Evolutionary conservation across 805 yeast species (phyloP).

Genomic region (Yamadazyma takamatsuzukensis): DNA sequence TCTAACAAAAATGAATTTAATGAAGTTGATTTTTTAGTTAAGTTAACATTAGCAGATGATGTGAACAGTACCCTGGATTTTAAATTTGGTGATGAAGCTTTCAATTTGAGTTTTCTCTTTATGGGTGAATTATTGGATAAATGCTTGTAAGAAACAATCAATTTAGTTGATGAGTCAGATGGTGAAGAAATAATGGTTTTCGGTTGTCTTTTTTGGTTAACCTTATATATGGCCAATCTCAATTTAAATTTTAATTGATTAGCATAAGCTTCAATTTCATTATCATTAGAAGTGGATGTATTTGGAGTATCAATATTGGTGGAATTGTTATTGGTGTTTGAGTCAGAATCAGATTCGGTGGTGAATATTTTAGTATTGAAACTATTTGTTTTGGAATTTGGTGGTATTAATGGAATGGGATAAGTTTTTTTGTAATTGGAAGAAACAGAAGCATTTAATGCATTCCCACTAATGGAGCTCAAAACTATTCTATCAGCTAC

Average conservation of each 20-base stretch:
- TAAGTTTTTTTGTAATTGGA: too few relatives aligned
- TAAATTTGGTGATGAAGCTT: not conserved
- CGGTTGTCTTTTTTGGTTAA: slow-evolving; percentile 21
- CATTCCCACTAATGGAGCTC: slow-evolving; percentile 6
- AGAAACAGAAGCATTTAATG: too few relatives aligned
- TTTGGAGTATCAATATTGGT: not conserved
- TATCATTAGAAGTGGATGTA: not conserved
- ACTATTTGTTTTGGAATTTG: too few relatives aligned
- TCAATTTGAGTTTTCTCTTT: not conserved
- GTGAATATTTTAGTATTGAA: too few relatives aligned
- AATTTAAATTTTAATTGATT: slow-evolving; percentile 40
- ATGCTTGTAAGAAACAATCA: slow-evolving; percentile 3
- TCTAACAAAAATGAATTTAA: slow-evolving; percentile 5
- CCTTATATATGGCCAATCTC: slow-evolving; percentile 39
- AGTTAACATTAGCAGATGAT: slow-evolving; percentile 6
- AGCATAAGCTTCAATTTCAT: slow-evolving; percentile 20
- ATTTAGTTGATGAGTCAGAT: slow-evolving; percentile 12
- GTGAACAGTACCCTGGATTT: not conserved
- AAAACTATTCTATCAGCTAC: slow-evolving; percentile 10
- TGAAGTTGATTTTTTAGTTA: slow-evolving; percentile 7
- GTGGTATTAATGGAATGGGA: not conserved
- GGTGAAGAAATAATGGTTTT: slow-evolving; percentile 6
- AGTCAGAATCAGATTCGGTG: too few relatives aligned
- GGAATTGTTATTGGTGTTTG: too few relatives aligned
- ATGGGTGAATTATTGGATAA: not conserved